Evolutionary conservation across 441 rosid genomes (phyloP).

Genomic region (Melianthus villosus): DNA sequence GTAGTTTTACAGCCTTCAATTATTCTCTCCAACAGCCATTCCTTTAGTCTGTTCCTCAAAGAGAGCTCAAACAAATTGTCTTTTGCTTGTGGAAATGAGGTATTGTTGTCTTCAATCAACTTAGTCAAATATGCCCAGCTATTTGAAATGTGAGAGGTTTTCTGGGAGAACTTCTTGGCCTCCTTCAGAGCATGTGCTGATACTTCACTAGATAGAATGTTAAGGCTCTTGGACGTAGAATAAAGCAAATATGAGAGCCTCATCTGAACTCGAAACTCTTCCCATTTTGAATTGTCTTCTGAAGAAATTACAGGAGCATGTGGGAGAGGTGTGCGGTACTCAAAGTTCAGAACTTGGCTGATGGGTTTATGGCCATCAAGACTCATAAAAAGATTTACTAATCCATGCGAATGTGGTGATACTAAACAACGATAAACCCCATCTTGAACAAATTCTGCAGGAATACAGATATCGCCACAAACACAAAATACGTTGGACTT

Average conservation of each 20-base stretch:
- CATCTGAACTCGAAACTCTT: conserved; percentile 58
- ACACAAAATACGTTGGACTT: conserved; percentile 55
- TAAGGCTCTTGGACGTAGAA: conserved; percentile 47
- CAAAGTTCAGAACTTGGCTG: conserved; percentile 68
- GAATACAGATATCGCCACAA: conserved; percentile 55
- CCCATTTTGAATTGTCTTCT: conserved; percentile 49
- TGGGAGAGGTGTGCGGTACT: conserved; percentile 32
- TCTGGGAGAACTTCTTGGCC: conserved; percentile 49
- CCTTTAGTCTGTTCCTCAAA: conserved; percentile 60
- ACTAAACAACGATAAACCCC: conserved; percentile 82
- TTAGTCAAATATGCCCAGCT: conserved; percentile 57
- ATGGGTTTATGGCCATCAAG: conserved; percentile 63
- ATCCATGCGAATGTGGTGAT: conserved; percentile 57
- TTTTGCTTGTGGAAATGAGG: conserved; percentile 49
- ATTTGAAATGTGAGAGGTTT: conserved; percentile 30
- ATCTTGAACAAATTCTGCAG: conserved; percentile 49
- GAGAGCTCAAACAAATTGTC: conserved; percentile 52
- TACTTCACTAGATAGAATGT: conserved; percentile 35
- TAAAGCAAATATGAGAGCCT: conserved; percentile 72
- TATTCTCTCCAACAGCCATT: conserved; percentile 85
- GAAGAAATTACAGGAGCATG: conserved; percentile 19
- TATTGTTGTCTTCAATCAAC: conserved; percentile 34
- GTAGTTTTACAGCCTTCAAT: conserved; percentile 40
- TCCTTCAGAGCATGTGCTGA: conserved; percentile 40
- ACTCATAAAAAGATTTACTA: conserved; percentile 54